phyloP scores from a whole-genome alignment of 2,329 filamentous ascomycete species.

The Ceratocystis variospora region DNA sequence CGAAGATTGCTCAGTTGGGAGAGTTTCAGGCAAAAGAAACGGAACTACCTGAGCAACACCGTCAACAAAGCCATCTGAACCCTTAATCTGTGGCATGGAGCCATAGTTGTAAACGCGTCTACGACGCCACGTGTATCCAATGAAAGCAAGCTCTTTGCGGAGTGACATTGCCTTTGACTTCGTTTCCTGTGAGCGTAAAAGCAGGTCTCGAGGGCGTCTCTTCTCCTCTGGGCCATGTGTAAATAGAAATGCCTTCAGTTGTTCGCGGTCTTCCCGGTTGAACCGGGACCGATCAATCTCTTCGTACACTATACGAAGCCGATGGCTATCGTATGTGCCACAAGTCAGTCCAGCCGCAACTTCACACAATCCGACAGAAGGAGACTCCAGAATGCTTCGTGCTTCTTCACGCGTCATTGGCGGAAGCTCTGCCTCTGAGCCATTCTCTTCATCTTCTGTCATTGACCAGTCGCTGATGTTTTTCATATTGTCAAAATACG shows the following conservation, averaged over 20 bases:
- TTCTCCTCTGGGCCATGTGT: conserved; percentile 49
- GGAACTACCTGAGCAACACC: conserved; percentile 8
- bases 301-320: conserved; percentile 36
- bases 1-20: background rate
- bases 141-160: conserved; percentile 68
- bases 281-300: conserved; percentile 33
- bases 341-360: conserved; percentile 34
- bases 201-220: conserved; percentile 69
- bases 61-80: background rate
- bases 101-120: conserved; percentile 19
- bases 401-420: conserved; percentile 15
- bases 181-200: conserved; percentile 59
- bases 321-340: conserved; percentile 35
- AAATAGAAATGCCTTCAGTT: conserved; percentile 38
- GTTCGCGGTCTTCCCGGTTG: conserved; percentile 28
- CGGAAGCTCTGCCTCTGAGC: conserved; percentile 1
- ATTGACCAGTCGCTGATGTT: conserved; percentile 49
- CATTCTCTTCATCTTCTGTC: conserved; percentile 9
- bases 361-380: conserved; percentile 27
- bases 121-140: conserved; percentile 71
- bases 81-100: conserved; percentile 13
- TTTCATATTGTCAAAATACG: conserved; percentile 79
- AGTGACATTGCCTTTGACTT: conserved; percentile 60
- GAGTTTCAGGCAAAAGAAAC: background rate
- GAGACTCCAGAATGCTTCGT: conserved; percentile 26